phyloP scores from a whole-genome alignment of 2,329 filamentous ascomycete genomes.

The Colletotrichum sp. region DNA sequence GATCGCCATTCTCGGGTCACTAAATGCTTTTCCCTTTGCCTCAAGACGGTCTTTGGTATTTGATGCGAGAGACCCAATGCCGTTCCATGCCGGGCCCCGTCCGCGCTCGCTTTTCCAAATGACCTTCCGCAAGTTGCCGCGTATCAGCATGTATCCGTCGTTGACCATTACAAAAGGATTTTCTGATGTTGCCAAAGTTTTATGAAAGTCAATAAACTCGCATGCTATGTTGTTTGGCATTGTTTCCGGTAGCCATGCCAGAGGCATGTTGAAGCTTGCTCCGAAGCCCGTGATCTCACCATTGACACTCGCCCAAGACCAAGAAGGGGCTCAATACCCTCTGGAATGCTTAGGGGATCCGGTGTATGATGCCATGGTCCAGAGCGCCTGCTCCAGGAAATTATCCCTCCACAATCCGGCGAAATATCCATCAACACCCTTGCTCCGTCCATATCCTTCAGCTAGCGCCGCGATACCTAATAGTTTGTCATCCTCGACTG shows the following conservation, averaged over 20 bases:
- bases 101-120: background rate
- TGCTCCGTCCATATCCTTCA: background rate
- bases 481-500: background rate
- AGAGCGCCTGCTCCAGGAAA: background rate
- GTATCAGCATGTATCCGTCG: background rate
- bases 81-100: background rate
- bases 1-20: background rate
- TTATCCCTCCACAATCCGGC: background rate
- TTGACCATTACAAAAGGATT: background rate
- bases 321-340: background rate
- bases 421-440: background rate
- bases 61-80: background rate
- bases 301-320: background rate
- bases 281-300: background rate
- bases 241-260: background rate
- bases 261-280: background rate
- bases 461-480: background rate
- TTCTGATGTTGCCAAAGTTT: fast-evolving
- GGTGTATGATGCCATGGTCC: background rate
- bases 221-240: background rate
- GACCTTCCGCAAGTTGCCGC: background rate
- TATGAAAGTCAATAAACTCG: background rate
- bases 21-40: fast-evolving
- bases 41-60: background rate
- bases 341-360: background rate